Base-by-base conservation (phyloP, 495 filamentous ascomycete species). In the Tuber indicum region DNA sequence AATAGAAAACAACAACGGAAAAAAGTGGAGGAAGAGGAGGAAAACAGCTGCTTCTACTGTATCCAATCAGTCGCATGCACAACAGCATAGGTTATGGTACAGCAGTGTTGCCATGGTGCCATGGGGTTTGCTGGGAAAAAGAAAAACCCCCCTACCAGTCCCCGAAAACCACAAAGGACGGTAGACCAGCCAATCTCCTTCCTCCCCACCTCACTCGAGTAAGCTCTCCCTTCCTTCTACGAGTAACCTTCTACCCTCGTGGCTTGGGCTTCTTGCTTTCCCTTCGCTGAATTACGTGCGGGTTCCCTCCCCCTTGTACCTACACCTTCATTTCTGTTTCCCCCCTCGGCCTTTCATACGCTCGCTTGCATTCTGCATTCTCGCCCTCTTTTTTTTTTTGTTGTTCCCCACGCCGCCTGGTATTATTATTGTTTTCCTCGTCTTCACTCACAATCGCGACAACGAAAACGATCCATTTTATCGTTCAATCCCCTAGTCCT, bases 301-400 rank as follows among this genome's bases (percentile, higher is more conserved):
- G 73, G 47, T 66, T 66, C 26, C 26, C 26, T 66, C 58, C 72
- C 74, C 10, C 49, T 76, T 70, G 74, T 70, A 66, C 58, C 71
- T 76, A 73, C 75, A 80, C 78, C 77, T 79, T 79, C 77, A 41
- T 80, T 80, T 80, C 76, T 79, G 45, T 41, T 74, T 72, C 71
- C 72, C 76, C 58, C 43, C 66, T 66, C 47, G 62, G 71, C 43
- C 78, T 72, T 76, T 73, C 66, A 80, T 79, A 80, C 78, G 74
- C 71, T 80, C 78, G 78, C 78, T 80, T 79, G 78, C 78, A 80
- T 78, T 72, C 62, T 58, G 47, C 77, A 80, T 80, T 80, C 78
- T 70, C 72, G 78, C 70, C 72, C 78, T 79, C 76, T 71, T 75
- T 77, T 39, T n/a, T 62, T 41, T 77, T 49, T 76, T 44, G 52